phyloP scores from a whole-genome alignment of 129 eudicot species.

The Rutidosis leptorrhynchoides region DNA sequence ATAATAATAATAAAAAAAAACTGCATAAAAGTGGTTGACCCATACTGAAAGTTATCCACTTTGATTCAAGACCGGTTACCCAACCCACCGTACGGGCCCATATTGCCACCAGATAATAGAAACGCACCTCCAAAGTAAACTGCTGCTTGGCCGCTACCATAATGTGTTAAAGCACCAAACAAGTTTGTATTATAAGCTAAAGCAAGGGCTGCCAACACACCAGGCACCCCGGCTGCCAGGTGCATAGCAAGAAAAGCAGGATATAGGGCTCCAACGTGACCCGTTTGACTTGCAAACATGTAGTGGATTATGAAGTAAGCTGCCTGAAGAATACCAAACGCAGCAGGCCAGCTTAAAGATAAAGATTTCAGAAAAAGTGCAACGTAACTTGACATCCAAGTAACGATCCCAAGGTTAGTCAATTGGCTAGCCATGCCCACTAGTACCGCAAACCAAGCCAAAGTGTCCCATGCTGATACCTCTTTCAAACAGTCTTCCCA shows the following conservation, averaged over 20 bases:
- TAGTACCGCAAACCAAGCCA: constrained; percentile 84
- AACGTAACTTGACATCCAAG: constrained; percentile 68
- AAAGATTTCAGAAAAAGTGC: constrained; percentile 45
- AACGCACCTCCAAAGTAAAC: constrained; percentile 82
- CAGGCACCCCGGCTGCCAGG: constrained; percentile 75
- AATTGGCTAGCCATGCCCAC: constrained; percentile 87
- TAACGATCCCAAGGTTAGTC: constrained; percentile 64
- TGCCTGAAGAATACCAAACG: constrained; percentile 71
- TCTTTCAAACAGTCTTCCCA: constrained; percentile 97
- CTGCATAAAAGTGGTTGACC: too few species aligned
- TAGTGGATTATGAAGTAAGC: constrained; percentile 84
- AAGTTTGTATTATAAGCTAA: constrained; percentile 81
- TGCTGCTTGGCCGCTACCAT: constrained; percentile 95
- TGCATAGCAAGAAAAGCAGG: constrained; percentile 84
- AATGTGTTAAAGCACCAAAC: constrained; percentile 85
- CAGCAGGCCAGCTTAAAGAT: constrained; percentile 55
- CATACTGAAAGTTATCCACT: background rate
- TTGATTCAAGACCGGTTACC: background rate
- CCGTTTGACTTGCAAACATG: constrained; percentile 92
- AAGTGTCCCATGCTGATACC: constrained; percentile 92
- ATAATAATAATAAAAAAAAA: too few species aligned
- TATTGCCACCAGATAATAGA: background rate
- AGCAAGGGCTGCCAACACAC: constrained; percentile 61
- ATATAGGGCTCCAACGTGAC: constrained; percentile 85
- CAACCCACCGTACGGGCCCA: background rate